A percentile compares a stretch with the other conserved stretches of the same genome.
Conservation (phyloP, 805 yeast genomes). For the Yamadazyma kitorensis region DNA sequence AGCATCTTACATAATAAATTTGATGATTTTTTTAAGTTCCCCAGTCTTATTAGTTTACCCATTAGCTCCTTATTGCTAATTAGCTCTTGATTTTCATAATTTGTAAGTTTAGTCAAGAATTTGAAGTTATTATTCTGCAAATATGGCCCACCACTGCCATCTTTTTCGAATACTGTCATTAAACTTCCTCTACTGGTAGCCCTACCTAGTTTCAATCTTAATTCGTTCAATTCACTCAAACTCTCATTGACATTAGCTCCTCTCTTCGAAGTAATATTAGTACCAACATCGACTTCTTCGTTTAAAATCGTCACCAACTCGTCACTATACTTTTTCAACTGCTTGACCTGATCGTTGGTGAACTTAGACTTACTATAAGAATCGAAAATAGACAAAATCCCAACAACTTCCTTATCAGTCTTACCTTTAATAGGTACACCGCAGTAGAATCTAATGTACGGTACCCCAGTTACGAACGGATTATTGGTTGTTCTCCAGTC, state of each 20-base stretch:
- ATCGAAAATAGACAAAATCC: slow-evolving; percentile 60
- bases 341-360: slow-evolving; percentile 29
- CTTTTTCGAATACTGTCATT: slow-evolving; percentile 54
- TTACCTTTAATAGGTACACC: slow-evolving; percentile 52
- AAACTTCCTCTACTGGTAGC: slow-evolving; percentile 47
- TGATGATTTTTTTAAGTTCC: slow-evolving; percentile 47
- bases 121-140: slow-evolving; percentile 46
- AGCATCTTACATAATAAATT: slow-evolving; percentile 36
- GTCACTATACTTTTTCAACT: slow-evolving; percentile 35
- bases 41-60: slow-evolving; percentile 30
- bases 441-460: slow-evolving; percentile 58
- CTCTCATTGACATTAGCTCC: slow-evolving; percentile 12
- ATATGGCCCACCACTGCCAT: slow-evolving; percentile 65
- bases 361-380: slow-evolving; percentile 36
- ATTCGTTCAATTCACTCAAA: slow-evolving; percentile 26
- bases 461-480: slow-evolving; percentile 63
- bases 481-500: slow-evolving; percentile 70
- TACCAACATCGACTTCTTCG: slow-evolving; percentile 21
- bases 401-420: slow-evolving; percentile 44
- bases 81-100: slow-evolving; percentile 10
- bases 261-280: slow-evolving; percentile 10
- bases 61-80: slow-evolving; percentile 28
- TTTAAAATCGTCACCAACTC: slow-evolving; percentile 44
- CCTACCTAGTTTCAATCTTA: slow-evolving; percentile 46
- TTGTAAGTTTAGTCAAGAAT: slow-evolving; percentile 19